Conservation (phyloP, 176 grass and related monocot genomes). For the Metroxylon sagu region DNA sequence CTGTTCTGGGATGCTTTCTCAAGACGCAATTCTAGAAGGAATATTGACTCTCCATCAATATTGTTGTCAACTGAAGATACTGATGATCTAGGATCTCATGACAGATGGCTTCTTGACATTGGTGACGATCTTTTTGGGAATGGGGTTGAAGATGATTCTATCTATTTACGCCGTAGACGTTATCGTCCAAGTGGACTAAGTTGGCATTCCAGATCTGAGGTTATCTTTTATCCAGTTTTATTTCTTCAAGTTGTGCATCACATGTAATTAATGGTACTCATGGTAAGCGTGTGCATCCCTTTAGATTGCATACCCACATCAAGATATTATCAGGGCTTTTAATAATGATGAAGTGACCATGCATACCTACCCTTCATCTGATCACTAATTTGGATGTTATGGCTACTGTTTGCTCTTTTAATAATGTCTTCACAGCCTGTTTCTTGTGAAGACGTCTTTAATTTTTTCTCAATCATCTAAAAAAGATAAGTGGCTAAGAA, state of each 20-base stretch:
- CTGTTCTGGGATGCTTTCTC: conserved; percentile 83
- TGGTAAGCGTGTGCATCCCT: background rate
- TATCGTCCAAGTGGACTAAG: conserved; percentile 66
- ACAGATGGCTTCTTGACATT: conserved; percentile 69
- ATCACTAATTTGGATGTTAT: too few relatives aligned
- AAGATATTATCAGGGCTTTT: too few relatives aligned
- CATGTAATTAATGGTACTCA: background rate
- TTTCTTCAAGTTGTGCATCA: conserved; percentile 5
- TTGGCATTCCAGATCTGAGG: conserved; percentile 81
- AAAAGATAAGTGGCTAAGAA: too few relatives aligned
- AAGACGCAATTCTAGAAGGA: conserved; percentile 54
- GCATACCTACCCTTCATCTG: conserved; percentile 5
- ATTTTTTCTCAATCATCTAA: too few relatives aligned
- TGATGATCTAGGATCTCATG: conserved; percentile 48
- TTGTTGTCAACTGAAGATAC: conserved; percentile 19
- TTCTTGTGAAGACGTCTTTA: too few relatives aligned
- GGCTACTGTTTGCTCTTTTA: too few relatives aligned
- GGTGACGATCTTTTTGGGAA: conserved; percentile 55
- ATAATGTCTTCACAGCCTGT: too few relatives aligned
- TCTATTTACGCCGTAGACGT: conserved; percentile 54
- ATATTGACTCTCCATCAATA: conserved; percentile 30
- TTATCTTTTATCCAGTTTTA: conserved; percentile 25
- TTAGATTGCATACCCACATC: too few relatives aligned
- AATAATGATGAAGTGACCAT: conserved; percentile 10
- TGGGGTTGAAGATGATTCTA: conserved; percentile 47